These are phyloP conservation scores for Fusarium hainanense DNA, from an alignment of 2,329 filamentous ascomycete species.

Conservation along the genomic window DNA sequence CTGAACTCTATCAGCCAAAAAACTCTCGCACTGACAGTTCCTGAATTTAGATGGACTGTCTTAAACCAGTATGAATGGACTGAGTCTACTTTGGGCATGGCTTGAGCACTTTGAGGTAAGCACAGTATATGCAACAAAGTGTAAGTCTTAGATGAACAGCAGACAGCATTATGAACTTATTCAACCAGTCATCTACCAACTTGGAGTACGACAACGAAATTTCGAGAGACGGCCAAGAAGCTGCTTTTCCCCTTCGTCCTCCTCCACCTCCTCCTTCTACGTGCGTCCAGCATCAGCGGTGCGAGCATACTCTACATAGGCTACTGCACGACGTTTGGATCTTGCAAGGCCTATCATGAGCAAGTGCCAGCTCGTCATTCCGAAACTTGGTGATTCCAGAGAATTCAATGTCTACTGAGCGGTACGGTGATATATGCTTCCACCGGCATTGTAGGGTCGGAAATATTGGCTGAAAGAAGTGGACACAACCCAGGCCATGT, in stretches of 20 bases:
- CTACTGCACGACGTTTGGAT: background rate
- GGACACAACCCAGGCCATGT: constrained; percentile 6
- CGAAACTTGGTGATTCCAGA: background rate
- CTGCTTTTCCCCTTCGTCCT: background rate
- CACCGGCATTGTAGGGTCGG: no score
- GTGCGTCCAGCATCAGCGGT: background rate
- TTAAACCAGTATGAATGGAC: background rate
- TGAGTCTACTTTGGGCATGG: constrained; percentile 7
- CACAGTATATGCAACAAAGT: constrained; percentile 20
- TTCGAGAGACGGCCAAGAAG: background rate
- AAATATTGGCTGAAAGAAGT: background rate
- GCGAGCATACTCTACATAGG: background rate
- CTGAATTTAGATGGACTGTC: constrained; percentile 12
- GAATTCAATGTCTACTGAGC: background rate
- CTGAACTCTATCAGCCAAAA: constrained; percentile 11
- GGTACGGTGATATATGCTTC: background rate
- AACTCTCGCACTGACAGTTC: background rate
- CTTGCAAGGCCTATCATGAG: background rate
- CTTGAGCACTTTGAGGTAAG: constrained; percentile 6
- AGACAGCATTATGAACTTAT: constrained; percentile 8
- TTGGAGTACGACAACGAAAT: background rate
- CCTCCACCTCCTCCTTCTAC: background rate
- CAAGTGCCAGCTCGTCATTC: background rate
- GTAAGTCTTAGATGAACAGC: background rate
- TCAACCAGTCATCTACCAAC: constrained; percentile 11